Base-by-base conservation (phyloP, 2,329 filamentous ascomycete genomes). In the Macrophomina tecta region DNA sequence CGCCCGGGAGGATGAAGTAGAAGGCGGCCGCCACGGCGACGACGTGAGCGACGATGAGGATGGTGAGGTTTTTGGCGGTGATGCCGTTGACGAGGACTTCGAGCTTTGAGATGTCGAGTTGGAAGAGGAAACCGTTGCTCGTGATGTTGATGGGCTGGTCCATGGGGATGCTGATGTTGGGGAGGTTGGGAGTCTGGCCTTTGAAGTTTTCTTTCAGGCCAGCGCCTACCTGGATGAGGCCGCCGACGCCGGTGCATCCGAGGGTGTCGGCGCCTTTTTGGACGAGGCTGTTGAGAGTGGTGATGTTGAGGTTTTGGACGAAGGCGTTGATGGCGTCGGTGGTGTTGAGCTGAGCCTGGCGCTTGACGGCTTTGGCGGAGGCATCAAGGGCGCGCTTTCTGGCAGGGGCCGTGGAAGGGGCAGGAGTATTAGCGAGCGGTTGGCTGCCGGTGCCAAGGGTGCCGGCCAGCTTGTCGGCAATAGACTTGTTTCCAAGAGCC, bases 201-300 rank as follows among this genome's bases (percentile, higher is more conserved):
- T 45, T 4, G 23, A 30, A 23, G 53, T 45, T 58, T 30, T 58
- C n/a, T 14, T 58, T n/a, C 8, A 64, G 61, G 6, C 61, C 61
- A 3, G 28, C 28, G 18, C 61, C 48, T 34, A 64, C 48, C 32
- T 64, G 61, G 18, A 42, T 45, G 11, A 64, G 61, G 5, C 61
- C 61, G 32, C 61, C 61, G 48, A 64, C 61, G 48, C 61, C 61
- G 34, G 34, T 53, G 61, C 61, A 64, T 23, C 61, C 61, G 5
- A 64, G 46, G 16, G 61, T 36, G 61, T 34, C n/a, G 48, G 51
- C 46, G 36, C 61, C 61, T 23, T 52, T 28, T 38, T 64, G 61
- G 45, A 52, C 14, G 34, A 64, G 61, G 36, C 34, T 16, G 23
- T 53, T 53, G 36, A 64, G 11, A 3, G 61, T 64, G 61, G 48